These are phyloP conservation scores for Bipolaris sorokiniana DNA, from an alignment of 2,329 filamentous ascomycete genomes.

Conservation along the genomic window DNA sequence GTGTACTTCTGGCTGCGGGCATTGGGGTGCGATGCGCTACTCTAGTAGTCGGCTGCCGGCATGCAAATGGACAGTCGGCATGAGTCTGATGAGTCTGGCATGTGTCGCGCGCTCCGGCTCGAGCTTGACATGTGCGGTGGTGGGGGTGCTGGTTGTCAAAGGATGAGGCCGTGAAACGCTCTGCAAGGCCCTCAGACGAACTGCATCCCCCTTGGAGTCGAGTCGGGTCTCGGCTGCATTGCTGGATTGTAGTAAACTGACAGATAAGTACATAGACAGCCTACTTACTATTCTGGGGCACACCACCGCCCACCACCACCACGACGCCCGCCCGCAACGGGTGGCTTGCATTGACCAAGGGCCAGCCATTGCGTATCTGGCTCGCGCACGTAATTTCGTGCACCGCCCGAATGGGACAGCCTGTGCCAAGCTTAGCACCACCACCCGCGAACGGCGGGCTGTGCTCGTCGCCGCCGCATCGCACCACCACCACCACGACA, in stretches of 20 bases:
- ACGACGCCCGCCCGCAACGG: conserved; percentile 15
- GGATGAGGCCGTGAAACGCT: conserved; percentile 10
- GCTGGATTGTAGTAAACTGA: neutral
- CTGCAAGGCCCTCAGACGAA: neutral
- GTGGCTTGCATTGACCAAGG: conserved; percentile 18
- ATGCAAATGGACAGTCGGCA: too few relatives aligned
- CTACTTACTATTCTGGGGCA: neutral
- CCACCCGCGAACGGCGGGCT: conserved; percentile 13
- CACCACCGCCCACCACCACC: too few relatives aligned
- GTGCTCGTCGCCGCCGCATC: conserved; percentile 3
- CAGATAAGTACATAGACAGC: neutral
- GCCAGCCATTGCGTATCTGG: neutral
- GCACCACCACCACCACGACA: neutral
- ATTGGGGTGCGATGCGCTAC: too few relatives aligned
- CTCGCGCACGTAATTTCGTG: conserved; percentile 16
- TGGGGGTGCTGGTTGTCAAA: neutral
- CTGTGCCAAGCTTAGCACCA: conserved; percentile 1
- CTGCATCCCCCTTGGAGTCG: neutral
- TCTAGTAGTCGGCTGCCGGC: too few relatives aligned
- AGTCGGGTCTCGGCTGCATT: too few relatives aligned
- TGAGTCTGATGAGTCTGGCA: neutral
- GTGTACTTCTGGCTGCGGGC: neutral
- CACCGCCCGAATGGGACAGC: neutral
- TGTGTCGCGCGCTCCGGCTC: conserved; percentile 5
- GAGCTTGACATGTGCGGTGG: neutral